Percentiles rank a stretch among this genome's conserved stretches.
These are phyloP conservation scores for Linnemannia hyalina DNA, from an alignment of 192 early-diverging fungal genomes.

Conservation along the genomic window DNA sequence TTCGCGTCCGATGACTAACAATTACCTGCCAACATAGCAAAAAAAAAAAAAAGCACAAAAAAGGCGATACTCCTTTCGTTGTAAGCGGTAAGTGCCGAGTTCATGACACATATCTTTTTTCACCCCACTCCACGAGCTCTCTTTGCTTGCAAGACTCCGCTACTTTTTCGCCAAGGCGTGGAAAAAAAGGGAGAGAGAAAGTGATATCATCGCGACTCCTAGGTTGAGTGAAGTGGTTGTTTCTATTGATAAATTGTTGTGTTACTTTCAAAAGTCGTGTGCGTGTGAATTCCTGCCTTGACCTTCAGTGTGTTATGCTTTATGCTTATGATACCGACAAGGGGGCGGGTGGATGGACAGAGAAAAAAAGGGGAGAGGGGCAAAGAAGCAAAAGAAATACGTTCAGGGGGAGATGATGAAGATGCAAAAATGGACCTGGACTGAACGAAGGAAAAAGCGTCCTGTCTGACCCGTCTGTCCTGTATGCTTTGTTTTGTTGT, in stretches of 20 bases:
- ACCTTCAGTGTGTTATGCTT: too few species aligned
- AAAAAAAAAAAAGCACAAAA: background rate
- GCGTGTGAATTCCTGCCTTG: background rate
- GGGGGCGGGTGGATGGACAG: too few species aligned
- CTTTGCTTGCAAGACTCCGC: background rate
- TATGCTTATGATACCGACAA: too few species aligned
- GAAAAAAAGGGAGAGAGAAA: background rate
- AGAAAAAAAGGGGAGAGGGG: too few species aligned
- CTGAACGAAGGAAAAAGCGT: background rate
- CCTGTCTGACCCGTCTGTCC: too few species aligned
- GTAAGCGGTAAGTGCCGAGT: background rate
- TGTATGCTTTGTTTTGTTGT: background rate
- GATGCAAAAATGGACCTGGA: background rate
- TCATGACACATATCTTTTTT: background rate
- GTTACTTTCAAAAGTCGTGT: background rate
- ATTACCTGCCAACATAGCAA: too few species aligned
- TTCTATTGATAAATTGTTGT: background rate
- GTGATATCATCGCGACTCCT: background rate
- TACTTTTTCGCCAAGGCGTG: background rate
- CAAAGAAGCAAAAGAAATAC: too few species aligned
- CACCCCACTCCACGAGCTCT: background rate
- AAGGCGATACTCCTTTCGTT: background rate
- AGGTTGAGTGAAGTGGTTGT: background rate
- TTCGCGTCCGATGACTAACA: too few species aligned
- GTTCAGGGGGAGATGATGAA: too few species aligned